Conservation (phyloP, 2,329 filamentous ascomycete genomes). For the Aspergillus latus region DNA sequence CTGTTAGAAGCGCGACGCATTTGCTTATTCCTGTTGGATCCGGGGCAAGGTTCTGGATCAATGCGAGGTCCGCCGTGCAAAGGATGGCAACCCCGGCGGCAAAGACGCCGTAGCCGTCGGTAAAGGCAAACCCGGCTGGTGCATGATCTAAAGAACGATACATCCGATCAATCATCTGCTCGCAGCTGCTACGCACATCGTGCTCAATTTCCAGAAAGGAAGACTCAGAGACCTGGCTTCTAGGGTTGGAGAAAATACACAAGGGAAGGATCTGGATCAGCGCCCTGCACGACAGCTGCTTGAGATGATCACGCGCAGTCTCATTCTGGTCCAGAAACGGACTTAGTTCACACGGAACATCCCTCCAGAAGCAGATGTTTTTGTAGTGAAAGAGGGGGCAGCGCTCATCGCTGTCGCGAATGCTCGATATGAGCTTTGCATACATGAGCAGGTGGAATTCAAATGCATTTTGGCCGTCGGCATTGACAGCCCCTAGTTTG, state of each 20-base stretch:
- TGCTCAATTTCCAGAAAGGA: neutral
- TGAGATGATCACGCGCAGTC: neutral
- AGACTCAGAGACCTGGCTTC: neutral
- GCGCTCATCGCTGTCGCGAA: constrained; percentile 11
- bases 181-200: constrained; percentile 13
- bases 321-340: neutral
- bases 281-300: constrained; percentile 6
- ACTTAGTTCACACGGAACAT: neutral
- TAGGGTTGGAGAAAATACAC: neutral
- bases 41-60: neutral
- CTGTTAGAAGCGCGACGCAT: constrained; percentile 20
- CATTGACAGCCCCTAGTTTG: neutral
- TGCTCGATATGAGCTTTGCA: constrained; percentile 20
- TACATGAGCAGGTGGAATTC: constrained; percentile 19
- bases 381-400: constrained; percentile 17
- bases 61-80: neutral
- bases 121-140: constrained; percentile 14
- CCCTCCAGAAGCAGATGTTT: constrained; percentile 22
- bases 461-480: neutral
- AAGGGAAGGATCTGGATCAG: constrained; percentile 1
- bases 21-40: constrained; percentile 11
- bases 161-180: constrained; percentile 18
- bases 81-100: constrained; percentile 17
- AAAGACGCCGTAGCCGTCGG: constrained; percentile 24
- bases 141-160: constrained; percentile 19